A percentile compares a stretch with the other conserved stretches of the same genome.
Evolutionary conservation across 2,329 filamentous ascomycete species (phyloP).

Genomic region (Talaromyces sp.): DNA sequence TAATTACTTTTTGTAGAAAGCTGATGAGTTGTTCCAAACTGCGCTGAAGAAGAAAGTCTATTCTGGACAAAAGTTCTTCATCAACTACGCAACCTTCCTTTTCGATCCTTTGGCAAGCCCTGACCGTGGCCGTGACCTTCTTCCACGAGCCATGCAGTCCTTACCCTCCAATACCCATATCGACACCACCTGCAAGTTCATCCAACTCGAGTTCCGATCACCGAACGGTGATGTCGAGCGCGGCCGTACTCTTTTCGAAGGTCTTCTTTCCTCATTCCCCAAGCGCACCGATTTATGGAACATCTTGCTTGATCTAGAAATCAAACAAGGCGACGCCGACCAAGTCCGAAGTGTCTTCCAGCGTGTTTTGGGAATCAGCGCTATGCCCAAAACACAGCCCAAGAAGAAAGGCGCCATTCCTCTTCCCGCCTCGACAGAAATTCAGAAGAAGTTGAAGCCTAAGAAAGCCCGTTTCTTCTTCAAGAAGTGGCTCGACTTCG

Average conservation of each 20-base stretch:
- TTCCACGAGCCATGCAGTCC: slow-evolving; percentile 80
- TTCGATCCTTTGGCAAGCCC: slow-evolving; percentile 69
- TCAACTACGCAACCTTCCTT: slow-evolving; percentile 92
- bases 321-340: slow-evolving; percentile 57
- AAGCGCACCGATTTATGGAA: slow-evolving; percentile 94
- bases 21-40: slow-evolving; percentile 79
- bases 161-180: slow-evolving; percentile 68
- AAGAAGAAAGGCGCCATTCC: slow-evolving; percentile 32
- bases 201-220: slow-evolving; percentile 85
- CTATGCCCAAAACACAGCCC: slow-evolving; percentile 14
- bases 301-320: slow-evolving; percentile 83
- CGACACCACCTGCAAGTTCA: slow-evolving; percentile 80
- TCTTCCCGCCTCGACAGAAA: slow-evolving; percentile 37
- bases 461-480: slow-evolving; percentile 85
- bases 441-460: slow-evolving; percentile 68
- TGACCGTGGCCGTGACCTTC: slow-evolving; percentile 71
- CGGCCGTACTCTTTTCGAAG: slow-evolving; percentile 91
- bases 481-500: slow-evolving; percentile 86
- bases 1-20: slow-evolving; percentile 60
- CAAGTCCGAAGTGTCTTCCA: slow-evolving; percentile 78
- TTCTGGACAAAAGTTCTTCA: slow-evolving; percentile 75
- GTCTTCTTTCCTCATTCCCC: slow-evolving; percentile 75
- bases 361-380: slow-evolving; percentile 58
- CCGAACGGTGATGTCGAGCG: slow-evolving; percentile 79
- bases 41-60: slow-evolving; percentile 85